Conservation (phyloP, 352 stramenopile species). For the Phytophthora idaei region DNA sequence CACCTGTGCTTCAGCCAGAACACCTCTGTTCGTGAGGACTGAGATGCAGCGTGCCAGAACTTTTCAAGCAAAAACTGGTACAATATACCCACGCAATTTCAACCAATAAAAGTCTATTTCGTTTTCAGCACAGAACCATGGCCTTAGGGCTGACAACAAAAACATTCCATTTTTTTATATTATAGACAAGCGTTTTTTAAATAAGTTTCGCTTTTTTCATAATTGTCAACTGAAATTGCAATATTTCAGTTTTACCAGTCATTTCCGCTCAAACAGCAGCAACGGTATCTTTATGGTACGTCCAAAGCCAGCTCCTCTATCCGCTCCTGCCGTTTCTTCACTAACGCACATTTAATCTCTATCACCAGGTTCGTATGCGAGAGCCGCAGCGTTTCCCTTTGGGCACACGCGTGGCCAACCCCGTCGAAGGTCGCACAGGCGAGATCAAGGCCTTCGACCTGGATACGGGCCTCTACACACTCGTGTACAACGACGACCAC, state of each 20-base stretch:
- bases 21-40: not conserved
- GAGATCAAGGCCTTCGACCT: slow-evolving; percentile 50
- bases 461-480: slow-evolving; percentile 47
- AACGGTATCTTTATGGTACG: not conserved
- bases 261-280: no score
- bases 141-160: not conserved
- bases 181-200: no score
- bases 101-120: slow-evolving; percentile 1
- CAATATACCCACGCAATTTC: slow-evolving; percentile 1
- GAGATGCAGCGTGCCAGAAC: not conserved
- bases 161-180: no score
- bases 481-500: slow-evolving; percentile 62
- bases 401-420: slow-evolving; percentile 62
- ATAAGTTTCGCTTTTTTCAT: no score
- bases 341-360: not conserved
- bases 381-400: slow-evolving; percentile 48
- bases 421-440: slow-evolving; percentile 66
- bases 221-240: no score
- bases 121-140: slow-evolving; percentile 4
- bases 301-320: not conserved
- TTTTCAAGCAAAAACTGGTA: not conserved
- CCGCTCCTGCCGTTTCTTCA: not conserved
- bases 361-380: slow-evolving; percentile 41
- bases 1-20: slow-evolving; percentile 7
- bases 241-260: no score